These are phyloP conservation scores for Taphrina wiesneri DNA, from an alignment of 1,139 yeast species.

Conservation along the genomic window DNA sequence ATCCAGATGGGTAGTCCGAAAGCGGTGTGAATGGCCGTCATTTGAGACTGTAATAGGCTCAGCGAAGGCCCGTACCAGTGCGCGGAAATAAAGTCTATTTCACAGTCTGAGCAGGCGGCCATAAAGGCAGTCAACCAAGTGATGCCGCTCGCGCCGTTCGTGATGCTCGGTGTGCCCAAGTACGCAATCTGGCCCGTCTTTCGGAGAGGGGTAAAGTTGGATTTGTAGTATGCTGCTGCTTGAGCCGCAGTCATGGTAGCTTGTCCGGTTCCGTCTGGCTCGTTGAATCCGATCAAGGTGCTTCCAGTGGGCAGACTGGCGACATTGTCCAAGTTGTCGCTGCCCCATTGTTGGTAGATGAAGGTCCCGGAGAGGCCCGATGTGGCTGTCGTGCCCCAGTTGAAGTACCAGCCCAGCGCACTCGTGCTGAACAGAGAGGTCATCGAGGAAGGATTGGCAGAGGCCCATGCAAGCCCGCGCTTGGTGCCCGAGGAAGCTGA, in stretches of 20 bases:
- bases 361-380: slow-evolving; percentile 18
- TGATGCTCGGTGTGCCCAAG: slow-evolving; percentile 33
- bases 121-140: slow-evolving; percentile 34
- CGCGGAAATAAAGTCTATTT: slow-evolving; percentile 30
- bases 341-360: slow-evolving; percentile 29
- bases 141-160: slow-evolving; percentile 27
- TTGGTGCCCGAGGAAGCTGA: slow-evolving; percentile 10
- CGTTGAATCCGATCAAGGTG: slow-evolving; percentile 35
- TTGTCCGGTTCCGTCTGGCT: slow-evolving; percentile 33
- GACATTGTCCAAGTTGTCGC: slow-evolving; percentile 12
- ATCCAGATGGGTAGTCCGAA: slow-evolving; percentile 32
- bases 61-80: slow-evolving; percentile 35
- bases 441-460: slow-evolving; percentile 9
- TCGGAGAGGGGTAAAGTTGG: slow-evolving; percentile 33
- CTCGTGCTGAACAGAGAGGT: slow-evolving; percentile 12
- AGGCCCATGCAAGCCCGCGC: slow-evolving; percentile 27
- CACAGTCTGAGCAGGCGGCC: slow-evolving; percentile 26
- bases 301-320: slow-evolving; percentile 19
- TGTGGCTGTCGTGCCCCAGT: slow-evolving; percentile 30
- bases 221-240: slow-evolving; percentile 32
- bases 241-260: slow-evolving; percentile 26
- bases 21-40: slow-evolving; percentile 27
- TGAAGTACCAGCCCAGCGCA: slow-evolving; percentile 32
- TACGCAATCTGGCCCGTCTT: slow-evolving; percentile 26
- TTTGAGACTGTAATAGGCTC: slow-evolving; percentile 22